Conservation (phyloP, 257 asterid species). For the Solanum tarapatanum region DNA sequence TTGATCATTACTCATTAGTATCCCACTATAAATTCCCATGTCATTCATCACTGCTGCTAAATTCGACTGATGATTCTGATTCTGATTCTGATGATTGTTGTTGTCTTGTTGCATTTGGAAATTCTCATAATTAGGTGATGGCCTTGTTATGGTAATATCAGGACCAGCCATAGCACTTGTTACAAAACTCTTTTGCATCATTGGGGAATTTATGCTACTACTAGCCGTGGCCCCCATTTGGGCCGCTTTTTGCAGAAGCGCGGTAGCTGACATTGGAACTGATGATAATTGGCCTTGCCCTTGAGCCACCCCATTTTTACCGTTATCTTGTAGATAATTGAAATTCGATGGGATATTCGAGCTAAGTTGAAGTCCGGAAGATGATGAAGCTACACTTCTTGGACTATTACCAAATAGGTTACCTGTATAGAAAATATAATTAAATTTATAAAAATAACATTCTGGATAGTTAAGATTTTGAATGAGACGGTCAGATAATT, state of each 20-base stretch:
- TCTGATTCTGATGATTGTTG: conserved; percentile 1
- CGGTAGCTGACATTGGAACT: conserved; percentile 80
- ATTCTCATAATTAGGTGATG: conserved; percentile 17
- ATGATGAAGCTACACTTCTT: conserved; percentile 38
- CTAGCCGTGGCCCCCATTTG: conserved; percentile 77
- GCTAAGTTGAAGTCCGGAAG: conserved; percentile 77
- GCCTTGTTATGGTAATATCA: conserved; percentile 24
- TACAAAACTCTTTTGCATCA: conserved; percentile 67
- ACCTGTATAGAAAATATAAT: neutral
- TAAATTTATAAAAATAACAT: neutral
- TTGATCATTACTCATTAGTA: conserved; percentile 41
- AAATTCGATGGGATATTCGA: conserved; percentile 41
- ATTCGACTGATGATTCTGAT: conserved; percentile 5
- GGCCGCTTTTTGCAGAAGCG: conserved; percentile 72
- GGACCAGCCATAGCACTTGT: conserved; percentile 48
- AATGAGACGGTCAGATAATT: neutral
- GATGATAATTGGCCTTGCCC: conserved; percentile 22
- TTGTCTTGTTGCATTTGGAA: conserved; percentile 28
- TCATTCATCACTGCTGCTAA: conserved; percentile 30
- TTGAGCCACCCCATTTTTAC: conserved; percentile 2
- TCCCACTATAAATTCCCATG: conserved; percentile 59
- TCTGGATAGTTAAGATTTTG: neutral
- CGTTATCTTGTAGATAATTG: conserved; percentile 33
- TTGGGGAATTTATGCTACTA: conserved; percentile 51
- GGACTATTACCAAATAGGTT: conserved; percentile 50